Percentiles rank a stretch among this genome's conserved stretches.
These are phyloP conservation scores for Coelastrella sp. DNA, from an alignment of 139 green algal species.

Conservation along the genomic window DNA sequence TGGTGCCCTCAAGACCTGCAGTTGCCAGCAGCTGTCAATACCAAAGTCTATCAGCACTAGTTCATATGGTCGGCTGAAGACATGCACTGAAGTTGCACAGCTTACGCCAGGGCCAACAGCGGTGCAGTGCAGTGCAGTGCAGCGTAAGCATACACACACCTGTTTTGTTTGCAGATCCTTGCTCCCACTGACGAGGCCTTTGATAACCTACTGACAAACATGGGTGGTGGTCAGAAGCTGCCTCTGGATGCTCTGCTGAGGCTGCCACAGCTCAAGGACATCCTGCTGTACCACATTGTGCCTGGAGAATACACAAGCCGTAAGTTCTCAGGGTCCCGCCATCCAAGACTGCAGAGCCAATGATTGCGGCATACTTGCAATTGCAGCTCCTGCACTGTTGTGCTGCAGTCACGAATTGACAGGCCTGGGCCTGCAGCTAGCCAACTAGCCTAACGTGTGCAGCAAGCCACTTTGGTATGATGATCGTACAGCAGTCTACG, in stretches of 20 bases:
- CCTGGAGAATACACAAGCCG: slow-evolving; percentile 65
- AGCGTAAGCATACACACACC: not conserved
- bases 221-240: slow-evolving; percentile 64
- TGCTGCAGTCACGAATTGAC: too few species aligned
- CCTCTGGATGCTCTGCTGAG: slow-evolving; percentile 59
- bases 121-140: not conserved
- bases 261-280: slow-evolving; percentile 73
- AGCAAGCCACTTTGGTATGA: too few species aligned
- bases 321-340: slow-evolving; percentile 3
- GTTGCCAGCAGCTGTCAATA: not conserved
- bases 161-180: slow-evolving; percentile 57
- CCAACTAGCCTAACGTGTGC: too few species aligned
- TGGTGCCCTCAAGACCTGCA: not conserved
- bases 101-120: too few species aligned
- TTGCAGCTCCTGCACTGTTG: too few species aligned
- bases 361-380: too few species aligned
- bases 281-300: slow-evolving; percentile 80
- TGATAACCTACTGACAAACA: slow-evolving; percentile 57
- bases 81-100: not conserved
- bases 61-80: not conserved
- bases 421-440: not conserved
- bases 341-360: not conserved
- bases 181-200: slow-evolving; percentile 74
- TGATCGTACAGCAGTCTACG: too few species aligned
- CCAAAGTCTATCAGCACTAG: not conserved